These are phyloP conservation scores for Suillus placidus DNA, from an alignment of 768 basidiomycete species.

Conservation along the genomic window DNA sequence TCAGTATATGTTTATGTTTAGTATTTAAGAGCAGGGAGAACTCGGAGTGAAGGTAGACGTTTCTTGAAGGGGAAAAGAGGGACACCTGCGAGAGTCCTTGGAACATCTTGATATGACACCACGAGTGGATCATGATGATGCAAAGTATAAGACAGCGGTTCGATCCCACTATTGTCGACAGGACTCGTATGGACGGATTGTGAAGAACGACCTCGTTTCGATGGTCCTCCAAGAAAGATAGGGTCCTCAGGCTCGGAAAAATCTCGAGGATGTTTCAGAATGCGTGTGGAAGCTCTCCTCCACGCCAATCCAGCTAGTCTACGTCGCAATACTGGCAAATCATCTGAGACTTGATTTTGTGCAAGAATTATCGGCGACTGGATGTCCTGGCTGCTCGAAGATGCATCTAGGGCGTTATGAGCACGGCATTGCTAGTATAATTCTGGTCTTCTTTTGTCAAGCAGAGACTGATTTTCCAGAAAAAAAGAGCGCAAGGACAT, in stretches of 20 bases:
- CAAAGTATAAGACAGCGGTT: conserved; percentile 2
- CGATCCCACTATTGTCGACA: not conserved
- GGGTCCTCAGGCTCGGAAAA: not conserved
- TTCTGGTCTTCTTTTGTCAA: not conserved
- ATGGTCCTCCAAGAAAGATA: not conserved
- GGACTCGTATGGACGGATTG: conserved; percentile 5
- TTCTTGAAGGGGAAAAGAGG: not conserved
- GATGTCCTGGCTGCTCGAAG: conserved; percentile 7
- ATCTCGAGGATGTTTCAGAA: not conserved
- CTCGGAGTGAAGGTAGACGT: not conserved
- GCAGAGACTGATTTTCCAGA: conserved; percentile 5
- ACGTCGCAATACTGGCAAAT: conserved; percentile 1
- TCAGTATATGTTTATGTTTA: conserved; percentile 6
- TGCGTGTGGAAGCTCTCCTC: not conserved
- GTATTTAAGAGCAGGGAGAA: not conserved
- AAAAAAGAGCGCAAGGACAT: conserved; percentile 10
- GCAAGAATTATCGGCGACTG: not conserved
- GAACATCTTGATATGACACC: not conserved
- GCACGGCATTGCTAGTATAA: not conserved
- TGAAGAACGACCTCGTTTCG: conserved; percentile 6
- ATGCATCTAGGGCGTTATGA: not conserved
- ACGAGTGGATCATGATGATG: not conserved
- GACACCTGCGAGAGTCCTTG: not conserved
- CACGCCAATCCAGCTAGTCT: conserved; percentile 5
- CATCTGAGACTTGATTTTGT: conserved; percentile 17